Evolutionary conservation across 306 rosid species (phyloP).

Genomic region (Adenanthera pavonina): DNA sequence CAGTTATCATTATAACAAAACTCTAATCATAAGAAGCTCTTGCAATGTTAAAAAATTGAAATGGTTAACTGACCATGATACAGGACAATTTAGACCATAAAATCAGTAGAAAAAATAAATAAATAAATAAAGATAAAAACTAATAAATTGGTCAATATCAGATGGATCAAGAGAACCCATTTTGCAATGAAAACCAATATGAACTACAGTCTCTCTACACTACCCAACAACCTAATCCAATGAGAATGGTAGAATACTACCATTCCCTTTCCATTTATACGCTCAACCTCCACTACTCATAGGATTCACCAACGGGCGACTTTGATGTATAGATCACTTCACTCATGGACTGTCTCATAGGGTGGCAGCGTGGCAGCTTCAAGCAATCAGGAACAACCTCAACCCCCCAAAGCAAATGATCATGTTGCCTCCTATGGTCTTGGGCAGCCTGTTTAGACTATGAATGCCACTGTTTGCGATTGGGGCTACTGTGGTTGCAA

Average conservation of each 20-base stretch:
- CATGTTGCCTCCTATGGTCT: slow-evolving; percentile 63
- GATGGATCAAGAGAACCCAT: not conserved
- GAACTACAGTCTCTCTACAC: not conserved
- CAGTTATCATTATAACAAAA: slow-evolving; percentile 23
- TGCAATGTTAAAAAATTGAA: not conserved
- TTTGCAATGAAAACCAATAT: no score
- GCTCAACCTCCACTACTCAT: not conserved
- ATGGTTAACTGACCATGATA: not conserved
- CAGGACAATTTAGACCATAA: not conserved
- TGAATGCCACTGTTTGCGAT: slow-evolving; percentile 71
- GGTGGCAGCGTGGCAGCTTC: slow-evolving; percentile 93
- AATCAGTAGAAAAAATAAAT: not conserved
- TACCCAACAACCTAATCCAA: not conserved
- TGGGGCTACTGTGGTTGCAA: slow-evolving; percentile 96
- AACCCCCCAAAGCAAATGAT: slow-evolving; percentile 70
- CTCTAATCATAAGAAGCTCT: slow-evolving; percentile 3
- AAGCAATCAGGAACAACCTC: slow-evolving; percentile 73
- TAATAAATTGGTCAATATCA: not conserved
- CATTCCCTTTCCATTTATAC: not conserved
- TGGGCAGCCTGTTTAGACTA: slow-evolving; percentile 61
- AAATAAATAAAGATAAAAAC: not conserved
- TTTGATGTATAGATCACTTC: not conserved
- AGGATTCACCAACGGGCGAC: not conserved
- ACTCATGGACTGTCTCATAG: slow-evolving; percentile 89
- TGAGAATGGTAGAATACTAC: not conserved